Evolutionary conservation across 1,284 basidiomycete species (phyloP), one percentile per base, ranked within the genome.

Genomic region (Ceratobasidium sp.): DNA sequence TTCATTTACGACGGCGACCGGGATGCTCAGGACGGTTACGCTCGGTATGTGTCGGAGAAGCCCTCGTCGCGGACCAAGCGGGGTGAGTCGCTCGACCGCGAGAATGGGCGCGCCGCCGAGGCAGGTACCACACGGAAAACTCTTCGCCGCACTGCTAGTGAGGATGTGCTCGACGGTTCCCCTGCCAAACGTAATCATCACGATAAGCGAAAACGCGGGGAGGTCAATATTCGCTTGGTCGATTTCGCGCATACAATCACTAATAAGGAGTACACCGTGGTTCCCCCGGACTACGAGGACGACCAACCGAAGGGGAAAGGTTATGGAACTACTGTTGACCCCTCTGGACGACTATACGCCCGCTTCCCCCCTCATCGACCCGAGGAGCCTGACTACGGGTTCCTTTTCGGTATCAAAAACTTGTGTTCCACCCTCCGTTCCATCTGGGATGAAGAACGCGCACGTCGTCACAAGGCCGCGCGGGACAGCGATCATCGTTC

Each of bases 221-320:
- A 98, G 82, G 89, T 99, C 75, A 95, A 94, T 79, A 93, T 99
- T 77, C 93, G 96, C 34, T 90, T 99, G 74, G 98, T 99, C 75
- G 97, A 99, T 83, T 99, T 99, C 84, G 98, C 97, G 7, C 97
- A 98, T 82, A 98, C 97, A 75, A 98, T 96, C 8, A 98, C 96
- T 0, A 97, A 97, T 7, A 86, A 88, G 58, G 98, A 99, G 82
- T 98, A 95, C 87, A 81, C 93, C 71, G 88, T 90, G 11, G 81
- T 83, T 29, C 81, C 82, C 5, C 68, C 75, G n/a, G 77, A 79
- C 14, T 76, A 79, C 3, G 69, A 74, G 29, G 74, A 74, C 51
- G 74, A 75, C 19, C 73, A 74, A 22, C 41, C 72, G 22, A 66
- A 66, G 54, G 51, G 51, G 27, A 90, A 90, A 80, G 94, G 94